Evolutionary conservation across 176 grass and related monocot genomes (phyloP), one percentile per base, ranked within the genome.

Genomic region (Zoysia japonica): DNA sequence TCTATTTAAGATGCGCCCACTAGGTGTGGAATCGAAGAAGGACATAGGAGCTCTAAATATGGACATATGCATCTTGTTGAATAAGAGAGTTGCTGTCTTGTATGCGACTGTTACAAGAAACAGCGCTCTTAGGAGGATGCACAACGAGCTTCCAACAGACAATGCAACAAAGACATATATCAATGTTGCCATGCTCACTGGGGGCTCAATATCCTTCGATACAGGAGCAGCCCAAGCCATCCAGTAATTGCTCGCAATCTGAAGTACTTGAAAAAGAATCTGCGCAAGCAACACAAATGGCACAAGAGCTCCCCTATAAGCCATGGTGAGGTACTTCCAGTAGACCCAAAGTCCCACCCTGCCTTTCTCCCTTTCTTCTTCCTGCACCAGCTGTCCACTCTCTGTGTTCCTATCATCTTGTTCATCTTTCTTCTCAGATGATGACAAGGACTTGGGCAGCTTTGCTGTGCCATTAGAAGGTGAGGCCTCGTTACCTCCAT

Each of bases 31-130:
- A 88, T 97, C 91, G 7, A 92, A 97, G 82, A 97, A 94, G 44
- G 94, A 88, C 94, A 97, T 97, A 36, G 89, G 83, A 72, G 91
- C 91, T 55, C 89, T 90, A 80, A 97, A 94, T 89, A 97, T 94
- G 72, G 87, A 84, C 70, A 65, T 69, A 52, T 92, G 91, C 94
- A 97, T 88, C 68, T 90, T 90, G 73, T 90, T 67, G 49, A 97
- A 97, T 72, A 97, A 80, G 48, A 92, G 57, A 59, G 89, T 91
- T 79, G 89, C 89, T 61, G 87, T 97, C 81, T 88, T 88, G 74
- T 90, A 94, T 72, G 89, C 83, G 57, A 82, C 91, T 86, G 87
- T 88, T 16, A 79, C 84, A 60, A 94, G 89, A 68, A 97, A 79
- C 68, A 97, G 52, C 28, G 80, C 76, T 76, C 89, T 88, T 68